Conservation (phyloP, 202 grass and related monocot species). For the Zizania palustris region DNA sequence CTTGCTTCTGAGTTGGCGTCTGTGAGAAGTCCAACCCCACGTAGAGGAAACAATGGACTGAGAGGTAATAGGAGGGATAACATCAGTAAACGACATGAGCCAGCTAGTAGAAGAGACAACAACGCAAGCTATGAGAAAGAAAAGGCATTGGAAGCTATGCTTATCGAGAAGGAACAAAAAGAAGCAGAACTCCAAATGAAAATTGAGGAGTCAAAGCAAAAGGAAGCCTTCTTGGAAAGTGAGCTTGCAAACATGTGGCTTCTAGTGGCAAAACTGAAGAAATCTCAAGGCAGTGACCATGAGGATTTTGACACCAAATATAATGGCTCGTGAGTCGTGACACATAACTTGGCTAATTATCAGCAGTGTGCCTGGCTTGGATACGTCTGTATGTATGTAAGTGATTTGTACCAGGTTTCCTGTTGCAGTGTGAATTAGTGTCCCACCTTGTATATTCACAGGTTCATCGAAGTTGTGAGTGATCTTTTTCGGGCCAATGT, state of each 20-base stretch:
- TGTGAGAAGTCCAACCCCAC: conserved; percentile 66
- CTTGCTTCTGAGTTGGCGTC: conserved; percentile 75
- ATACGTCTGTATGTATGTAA: conserved; percentile 59
- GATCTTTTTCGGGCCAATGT: conserved; percentile 30
- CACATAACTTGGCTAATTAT: background rate
- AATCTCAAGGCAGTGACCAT: conserved; percentile 57
- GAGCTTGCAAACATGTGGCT: conserved; percentile 99
- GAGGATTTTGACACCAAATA: conserved; percentile 57
- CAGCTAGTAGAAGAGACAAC: conserved; percentile 51
- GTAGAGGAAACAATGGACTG: conserved; percentile 63
- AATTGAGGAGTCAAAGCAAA: conserved; percentile 86
- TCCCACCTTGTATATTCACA: conserved; percentile 52
- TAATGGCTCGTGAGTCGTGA: conserved; percentile 32
- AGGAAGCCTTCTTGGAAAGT: conserved; percentile 84
- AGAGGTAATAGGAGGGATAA: conserved; percentile 64
- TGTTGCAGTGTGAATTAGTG: conserved; percentile 49
- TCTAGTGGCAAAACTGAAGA: conserved; percentile 90
- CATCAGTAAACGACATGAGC: conserved; percentile 55
- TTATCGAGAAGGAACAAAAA: conserved; percentile 75
- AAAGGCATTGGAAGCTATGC: conserved; percentile 52
- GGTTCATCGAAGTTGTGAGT: conserved; percentile 46
- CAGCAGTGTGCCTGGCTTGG: conserved; percentile 42
- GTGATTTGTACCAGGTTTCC: conserved; percentile 37
- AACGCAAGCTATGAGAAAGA: conserved; percentile 73
- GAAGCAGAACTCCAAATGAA: conserved; percentile 88